Conservation (phyloP, 2,329 filamentous ascomycete species). For the Alternaria brassicae region DNA sequence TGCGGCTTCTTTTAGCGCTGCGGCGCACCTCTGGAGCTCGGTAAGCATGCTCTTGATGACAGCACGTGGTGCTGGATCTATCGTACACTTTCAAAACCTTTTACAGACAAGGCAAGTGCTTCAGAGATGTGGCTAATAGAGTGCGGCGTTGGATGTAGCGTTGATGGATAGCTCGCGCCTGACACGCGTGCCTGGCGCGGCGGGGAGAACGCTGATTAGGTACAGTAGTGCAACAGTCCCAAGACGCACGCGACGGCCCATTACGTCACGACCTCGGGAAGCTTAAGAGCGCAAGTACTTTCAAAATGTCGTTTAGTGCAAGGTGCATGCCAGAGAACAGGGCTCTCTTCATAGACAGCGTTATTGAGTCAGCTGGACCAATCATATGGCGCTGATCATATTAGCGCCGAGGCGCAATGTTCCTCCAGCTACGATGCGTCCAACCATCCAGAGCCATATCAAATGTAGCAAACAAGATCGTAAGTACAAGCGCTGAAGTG, state of each 20-base stretch:
- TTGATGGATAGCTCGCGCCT: neutral
- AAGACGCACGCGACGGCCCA: neutral
- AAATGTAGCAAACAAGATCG: neutral
- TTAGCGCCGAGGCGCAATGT: too few species aligned
- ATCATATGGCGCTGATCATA: too few species aligned
- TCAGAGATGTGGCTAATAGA: neutral
- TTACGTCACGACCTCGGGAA: too few species aligned
- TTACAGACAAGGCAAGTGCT: neutral
- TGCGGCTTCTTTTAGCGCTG: constrained; percentile 7
- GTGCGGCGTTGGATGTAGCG: neutral
- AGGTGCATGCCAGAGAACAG: too few species aligned
- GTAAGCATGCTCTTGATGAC: neutral
- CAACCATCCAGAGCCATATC: too few species aligned
- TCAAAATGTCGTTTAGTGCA: too few species aligned
- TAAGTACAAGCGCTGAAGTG: neutral
- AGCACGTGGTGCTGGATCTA: neutral
- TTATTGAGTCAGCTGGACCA: too few species aligned
- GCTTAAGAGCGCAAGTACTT: too few species aligned
- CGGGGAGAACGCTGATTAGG: too few species aligned
- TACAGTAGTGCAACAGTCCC: neutral
- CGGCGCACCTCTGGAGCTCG: constrained; percentile 2
- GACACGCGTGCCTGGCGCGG: neutral
- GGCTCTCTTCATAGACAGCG: too few species aligned
- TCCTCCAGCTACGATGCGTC: too few species aligned
- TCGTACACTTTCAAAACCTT: neutral